phyloP scores from a whole-genome alignment of 2,329 filamentous ascomycete species.

The Penicillium sp. region DNA sequence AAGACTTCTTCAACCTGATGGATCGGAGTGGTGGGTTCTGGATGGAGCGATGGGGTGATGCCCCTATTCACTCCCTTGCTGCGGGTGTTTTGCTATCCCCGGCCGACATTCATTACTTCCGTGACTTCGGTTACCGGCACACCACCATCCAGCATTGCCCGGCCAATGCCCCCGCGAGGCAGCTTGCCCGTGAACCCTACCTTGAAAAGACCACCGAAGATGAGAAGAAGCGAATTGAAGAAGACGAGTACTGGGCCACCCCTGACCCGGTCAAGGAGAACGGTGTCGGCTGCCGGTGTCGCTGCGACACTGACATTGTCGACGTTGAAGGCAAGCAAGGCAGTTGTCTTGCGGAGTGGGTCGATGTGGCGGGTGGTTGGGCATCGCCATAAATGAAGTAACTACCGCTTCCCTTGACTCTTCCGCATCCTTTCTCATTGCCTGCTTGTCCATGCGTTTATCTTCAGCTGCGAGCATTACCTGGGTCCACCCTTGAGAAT shows the following conservation, averaged over 20 bases:
- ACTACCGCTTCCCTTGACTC: constrained; percentile 10
- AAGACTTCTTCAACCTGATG: constrained; percentile 99
- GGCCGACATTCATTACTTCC: constrained; percentile 94
- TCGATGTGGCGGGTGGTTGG: constrained; percentile 95
- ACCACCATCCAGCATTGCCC: constrained; percentile 99
- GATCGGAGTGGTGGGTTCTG: constrained; percentile 96
- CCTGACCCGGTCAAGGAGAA: constrained; percentile 90
- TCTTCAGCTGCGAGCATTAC: constrained; percentile 36
- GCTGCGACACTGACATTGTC: constrained; percentile 94
- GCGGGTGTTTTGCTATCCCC: constrained; percentile 81
- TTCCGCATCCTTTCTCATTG: constrained; percentile 32
- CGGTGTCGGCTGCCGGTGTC: constrained; percentile 92
- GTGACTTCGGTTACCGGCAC: constrained; percentile 96
- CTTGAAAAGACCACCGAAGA: constrained; percentile 79
- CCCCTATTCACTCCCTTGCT: constrained; percentile 94
- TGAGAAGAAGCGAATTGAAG: constrained; percentile 80
- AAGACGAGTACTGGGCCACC: constrained; percentile 93
- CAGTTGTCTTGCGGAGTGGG: constrained; percentile 93
- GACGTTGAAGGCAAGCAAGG: constrained; percentile 98
- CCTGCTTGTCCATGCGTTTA: constrained; percentile 29
- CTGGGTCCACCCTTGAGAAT: constrained; percentile 32
- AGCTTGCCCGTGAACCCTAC: constrained; percentile 76
- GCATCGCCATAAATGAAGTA: constrained; percentile 54
- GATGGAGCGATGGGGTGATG: constrained; percentile 99
- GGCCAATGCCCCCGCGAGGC: constrained; percentile 85